Evolutionary conservation across 371 early-diverging fungal species (phyloP).

Genomic region (Rhizopus stolonifer): DNA sequence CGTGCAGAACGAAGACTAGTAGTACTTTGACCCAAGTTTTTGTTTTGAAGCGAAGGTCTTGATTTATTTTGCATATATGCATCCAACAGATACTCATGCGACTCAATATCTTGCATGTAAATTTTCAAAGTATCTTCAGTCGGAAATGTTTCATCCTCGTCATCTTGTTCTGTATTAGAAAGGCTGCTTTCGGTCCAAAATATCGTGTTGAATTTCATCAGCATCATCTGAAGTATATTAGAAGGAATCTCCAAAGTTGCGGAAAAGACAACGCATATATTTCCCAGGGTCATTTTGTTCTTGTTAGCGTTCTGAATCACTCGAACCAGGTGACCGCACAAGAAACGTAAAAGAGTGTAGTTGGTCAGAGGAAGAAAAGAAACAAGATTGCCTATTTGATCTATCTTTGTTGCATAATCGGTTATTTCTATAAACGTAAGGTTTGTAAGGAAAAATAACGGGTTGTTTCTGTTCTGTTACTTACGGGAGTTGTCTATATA

Average conservation of each 20-base stretch:
- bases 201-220: constrained; percentile 86
- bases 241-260: constrained; percentile 93
- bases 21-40: constrained; percentile 6
- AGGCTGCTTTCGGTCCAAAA: constrained; percentile 58
- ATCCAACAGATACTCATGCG: not conserved
- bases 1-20: constrained; percentile 27
- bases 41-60: constrained; percentile 1
- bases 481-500: constrained; percentile 76
- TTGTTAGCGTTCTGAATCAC: constrained; percentile 77
- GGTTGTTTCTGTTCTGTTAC: too few relatives aligned
- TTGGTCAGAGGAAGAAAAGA: constrained; percentile 80
- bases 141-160: not conserved
- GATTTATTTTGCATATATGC: not conserved
- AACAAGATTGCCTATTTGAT: constrained; percentile 77
- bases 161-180: not conserved
- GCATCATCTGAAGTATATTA: constrained; percentile 81
- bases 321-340: constrained; percentile 86
- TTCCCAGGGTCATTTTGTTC: constrained; percentile 94
- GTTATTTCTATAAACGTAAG: too few relatives aligned
- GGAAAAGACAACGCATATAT: constrained; percentile 93
- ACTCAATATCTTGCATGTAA: constrained; percentile 9
- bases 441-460: too few relatives aligned
- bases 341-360: constrained; percentile 83
- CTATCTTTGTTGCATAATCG: constrained; percentile 67
- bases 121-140: constrained; percentile 9